These are phyloP conservation scores for Diplodia corticola DNA, from an alignment of 2,329 filamentous ascomycete genomes.

Conservation along the genomic window DNA sequence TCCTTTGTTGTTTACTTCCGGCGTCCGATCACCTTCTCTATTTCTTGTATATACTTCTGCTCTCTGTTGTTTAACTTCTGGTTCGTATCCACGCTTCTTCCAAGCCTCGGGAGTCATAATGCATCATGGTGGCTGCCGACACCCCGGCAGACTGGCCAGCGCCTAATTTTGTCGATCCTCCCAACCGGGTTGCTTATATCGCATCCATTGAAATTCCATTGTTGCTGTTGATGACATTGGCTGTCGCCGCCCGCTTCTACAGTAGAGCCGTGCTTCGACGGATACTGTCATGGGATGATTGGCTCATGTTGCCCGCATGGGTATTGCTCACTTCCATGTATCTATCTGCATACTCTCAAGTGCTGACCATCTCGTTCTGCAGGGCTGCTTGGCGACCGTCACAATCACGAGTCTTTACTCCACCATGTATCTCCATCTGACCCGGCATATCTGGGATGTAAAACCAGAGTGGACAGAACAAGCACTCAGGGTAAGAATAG, in stretches of 20 bases:
- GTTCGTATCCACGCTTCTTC: neutral
- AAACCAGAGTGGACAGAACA: constrained; percentile 29
- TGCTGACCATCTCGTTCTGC: neutral
- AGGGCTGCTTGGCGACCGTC: neutral
- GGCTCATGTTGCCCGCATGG: constrained; percentile 31
- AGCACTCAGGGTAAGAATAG: constrained; percentile 31
- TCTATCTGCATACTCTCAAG: neutral
- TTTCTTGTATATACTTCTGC: neutral
- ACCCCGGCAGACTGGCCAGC: constrained; percentile 18
- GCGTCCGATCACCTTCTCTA: neutral
- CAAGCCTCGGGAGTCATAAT: constrained; percentile 11
- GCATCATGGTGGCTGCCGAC: constrained; percentile 14
- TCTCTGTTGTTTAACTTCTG: neutral
- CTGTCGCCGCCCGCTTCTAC: constrained; percentile 28
- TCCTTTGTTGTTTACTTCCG: neutral
- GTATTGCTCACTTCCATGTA: constrained; percentile 23
- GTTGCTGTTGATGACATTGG: constrained; percentile 18
- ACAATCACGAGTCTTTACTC: constrained; percentile 11
- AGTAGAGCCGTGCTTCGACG: constrained; percentile 30
- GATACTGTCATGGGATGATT: constrained; percentile 31
- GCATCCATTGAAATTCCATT: constrained; percentile 21
- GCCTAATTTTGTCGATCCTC: constrained; percentile 23
- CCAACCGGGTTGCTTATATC: constrained; percentile 7
- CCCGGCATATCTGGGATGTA: constrained; percentile 33
- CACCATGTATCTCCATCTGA: neutral